Evolutionary conservation across 2,329 filamentous ascomycete species (phyloP), one percentile per base, ranked within the genome.

Genomic region (Diaporthe sp.): DNA sequence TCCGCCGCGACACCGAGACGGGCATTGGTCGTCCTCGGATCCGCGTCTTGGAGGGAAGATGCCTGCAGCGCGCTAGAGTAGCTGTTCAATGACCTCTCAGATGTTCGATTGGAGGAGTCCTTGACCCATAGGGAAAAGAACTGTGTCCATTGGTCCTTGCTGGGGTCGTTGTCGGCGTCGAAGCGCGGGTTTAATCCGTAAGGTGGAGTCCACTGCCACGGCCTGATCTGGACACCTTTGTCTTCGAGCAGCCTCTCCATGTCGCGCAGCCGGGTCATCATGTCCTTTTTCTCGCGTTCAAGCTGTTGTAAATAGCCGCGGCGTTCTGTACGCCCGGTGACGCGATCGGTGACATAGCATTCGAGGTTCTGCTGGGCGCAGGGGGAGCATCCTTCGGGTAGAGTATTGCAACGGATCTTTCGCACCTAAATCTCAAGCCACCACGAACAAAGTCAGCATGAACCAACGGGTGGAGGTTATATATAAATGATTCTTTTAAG

Each of bases 391-490:
- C 94, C 95, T 78, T 94, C 93, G 44, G 93, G 91, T 55, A 94
- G 88, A 72, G 92, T 93, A 86, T 97, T 95, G 87, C 95, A 97
- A 81, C 94, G 92, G 80, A 97, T 97, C 85, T 98, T 98, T 79
- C 95, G 92, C 75, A 95, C 88, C 93, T 95, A 80, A 75, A 76
- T 39, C 42, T 74, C 28, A 42, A 13, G 22, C 19, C 37, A 37
- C 19, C 31, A 44, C n/a, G 28, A 7, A 68, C 7, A 25, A 44
- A 37, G 70, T 71, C 46, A 74, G 62, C 65, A n/a, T 34, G 19
- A 15, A 17, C 15, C 17, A 19, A 19, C 34, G 34, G 3, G 4
- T 25, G 2, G 2, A 42, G 12, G 12, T 5, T 61, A 22, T n/a
- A 8, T 15, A 12, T 53, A 13, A 25, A n/a, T 55, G 15, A 6